These are phyloP conservation scores for Capillidium rhysosporum DNA, from an alignment of 371 early-diverging fungal genomes.

Conservation along the genomic window DNA sequence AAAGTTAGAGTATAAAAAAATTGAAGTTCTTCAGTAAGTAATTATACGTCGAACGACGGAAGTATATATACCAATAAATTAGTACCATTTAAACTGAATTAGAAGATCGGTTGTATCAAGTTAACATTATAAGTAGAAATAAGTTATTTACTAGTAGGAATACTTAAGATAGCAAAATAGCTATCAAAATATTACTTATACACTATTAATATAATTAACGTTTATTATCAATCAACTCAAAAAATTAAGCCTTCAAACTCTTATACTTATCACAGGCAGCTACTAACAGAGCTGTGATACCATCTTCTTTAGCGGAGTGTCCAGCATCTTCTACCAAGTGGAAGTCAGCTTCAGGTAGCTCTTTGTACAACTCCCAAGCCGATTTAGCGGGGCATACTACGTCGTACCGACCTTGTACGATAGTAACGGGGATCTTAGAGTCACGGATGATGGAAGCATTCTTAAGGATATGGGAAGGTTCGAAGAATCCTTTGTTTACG, in stretches of 20 bases:
- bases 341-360: constrained; percentile 38
- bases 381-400: constrained; percentile 34
- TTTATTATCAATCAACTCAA: too few relatives aligned
- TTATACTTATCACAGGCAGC: constrained; percentile 30
- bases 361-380: constrained; percentile 38
- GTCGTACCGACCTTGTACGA: constrained; percentile 35
- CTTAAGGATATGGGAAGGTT: constrained; percentile 28
- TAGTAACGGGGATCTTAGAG: constrained; percentile 24
- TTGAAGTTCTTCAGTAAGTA: too few relatives aligned
- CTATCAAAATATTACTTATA: too few relatives aligned
- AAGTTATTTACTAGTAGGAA: too few relatives aligned
- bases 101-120: too few relatives aligned
- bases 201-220: too few relatives aligned
- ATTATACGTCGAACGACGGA: too few relatives aligned
- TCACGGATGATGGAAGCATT: constrained; percentile 27
- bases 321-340: constrained; percentile 31
- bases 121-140: too few relatives aligned
- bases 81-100: too few relatives aligned
- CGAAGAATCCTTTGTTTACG: constrained; percentile 41
- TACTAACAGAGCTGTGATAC: constrained; percentile 21
- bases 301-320: constrained; percentile 33
- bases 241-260: constrained; percentile 5
- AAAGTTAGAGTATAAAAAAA: too few relatives aligned
- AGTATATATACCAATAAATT: too few relatives aligned
- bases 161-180: too few relatives aligned